These are phyloP conservation scores for Camellia sinensis DNA, from an alignment of 148 eudicot species.

Conservation along the genomic window DNA sequence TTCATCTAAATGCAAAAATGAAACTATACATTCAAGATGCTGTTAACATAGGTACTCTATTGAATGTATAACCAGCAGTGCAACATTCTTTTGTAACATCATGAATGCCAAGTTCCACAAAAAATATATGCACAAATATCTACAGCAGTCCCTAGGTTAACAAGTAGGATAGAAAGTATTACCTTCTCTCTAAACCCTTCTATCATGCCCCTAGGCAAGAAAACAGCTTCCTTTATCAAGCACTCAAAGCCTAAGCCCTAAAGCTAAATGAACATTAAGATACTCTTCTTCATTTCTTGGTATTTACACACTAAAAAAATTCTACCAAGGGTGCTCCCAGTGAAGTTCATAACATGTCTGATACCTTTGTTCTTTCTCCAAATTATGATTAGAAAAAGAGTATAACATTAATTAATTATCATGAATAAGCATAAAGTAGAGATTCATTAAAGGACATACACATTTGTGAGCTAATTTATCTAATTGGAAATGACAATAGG, in stretches of 20 bases:
- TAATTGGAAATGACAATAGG: background rate
- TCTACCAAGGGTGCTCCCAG: background rate
- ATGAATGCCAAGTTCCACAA: constrained; percentile 3
- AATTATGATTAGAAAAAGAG: background rate
- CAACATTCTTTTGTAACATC: background rate
- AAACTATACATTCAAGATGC: background rate
- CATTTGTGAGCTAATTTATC: background rate
- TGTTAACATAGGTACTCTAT: background rate
- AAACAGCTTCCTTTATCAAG: background rate
- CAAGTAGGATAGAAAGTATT: background rate
- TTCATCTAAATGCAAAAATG: background rate
- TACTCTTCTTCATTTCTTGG: background rate
- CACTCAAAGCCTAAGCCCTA: background rate
- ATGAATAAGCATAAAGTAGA: background rate
- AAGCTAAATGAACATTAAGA: constrained; percentile 2
- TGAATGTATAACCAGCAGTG: background rate
- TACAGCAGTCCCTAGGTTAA: constrained; percentile 3
- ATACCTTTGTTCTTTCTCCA: background rate
- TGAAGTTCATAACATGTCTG: background rate
- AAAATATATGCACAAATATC: background rate
- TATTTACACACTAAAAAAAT: background rate
- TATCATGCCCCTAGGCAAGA: background rate
- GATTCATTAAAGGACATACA: background rate
- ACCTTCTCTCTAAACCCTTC: background rate
- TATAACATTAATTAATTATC: background rate